Evolutionary conservation across 2,329 filamentous ascomycete genomes (phyloP), one percentile per base, ranked within the genome.

Genomic region (Dothidotthia symphoricarpi): DNA sequence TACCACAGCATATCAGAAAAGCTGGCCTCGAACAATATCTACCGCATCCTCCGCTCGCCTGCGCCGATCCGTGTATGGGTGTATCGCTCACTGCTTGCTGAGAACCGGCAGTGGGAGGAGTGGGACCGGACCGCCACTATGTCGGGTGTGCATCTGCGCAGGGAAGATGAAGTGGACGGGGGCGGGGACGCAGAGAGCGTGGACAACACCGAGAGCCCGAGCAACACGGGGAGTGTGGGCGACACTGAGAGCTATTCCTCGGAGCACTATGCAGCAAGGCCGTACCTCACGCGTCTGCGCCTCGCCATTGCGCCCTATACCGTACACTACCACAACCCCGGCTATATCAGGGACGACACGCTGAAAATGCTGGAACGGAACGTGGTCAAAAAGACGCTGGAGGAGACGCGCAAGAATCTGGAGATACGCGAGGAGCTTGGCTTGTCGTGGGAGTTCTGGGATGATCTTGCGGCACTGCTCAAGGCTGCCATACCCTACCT

Each of bases 401-500:
- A 78, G 50, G 75, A 75, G 43, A 80, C 76, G 16, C 74, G 78
- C 32, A 73, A 75, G 46, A 74, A 76, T 47, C 70, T 74, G 28
- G 74, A 78, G 51, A 71, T 79, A 41, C 71, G 78, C 43, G 72
- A 78, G 49, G 75, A 76, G 47, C 69, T 83, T 19, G 81, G 80
- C 25, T 68, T 75, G 45, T 74, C 77, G 28, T 68, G 71, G 25
- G 69, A 74, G 37, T 75, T 81, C 49, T 84, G 81, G 81, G 70
- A 76, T 49, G 77, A 80, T 26, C 70, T 82, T 31, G 75, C 75
- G 19, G 71, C 71, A 30, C 71, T 82, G 15, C 67, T 84, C 43
- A 75, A 74, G 34, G 75, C 76, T 41, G 80, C 80, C 13, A 76
- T 82, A 13, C 78, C 77, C 2, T 78, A 77, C 25, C 72, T 83